Base-by-base conservation (phyloP, 2,329 filamentous ascomycete genomes). In the Talaromyces sp. region DNA sequence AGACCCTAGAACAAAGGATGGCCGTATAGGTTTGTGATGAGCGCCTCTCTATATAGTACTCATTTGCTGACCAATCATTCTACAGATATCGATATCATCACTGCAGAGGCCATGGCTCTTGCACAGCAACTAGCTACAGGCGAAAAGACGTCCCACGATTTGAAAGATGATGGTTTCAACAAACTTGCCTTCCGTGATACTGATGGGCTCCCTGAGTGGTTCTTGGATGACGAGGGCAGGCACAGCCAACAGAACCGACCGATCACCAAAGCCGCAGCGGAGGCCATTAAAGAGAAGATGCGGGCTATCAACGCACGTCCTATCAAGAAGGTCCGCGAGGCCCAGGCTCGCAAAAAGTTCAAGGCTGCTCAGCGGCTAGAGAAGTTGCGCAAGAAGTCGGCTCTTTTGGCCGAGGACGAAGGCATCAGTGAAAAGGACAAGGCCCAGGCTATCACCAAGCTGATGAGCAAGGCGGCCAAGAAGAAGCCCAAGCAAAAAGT, bases 261-360 rank as follows among this genome's bases (percentile, higher is more conserved):
- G n/a, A 93, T 96, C 69, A 92, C 88, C 56, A 95, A 95, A 68
- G 91, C 91, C 35, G 96, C 90, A 0, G 93, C 93, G 0, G 83
- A 86, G 14, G 95, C 95, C 2, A 97, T 99, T 80, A 93, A 95
- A 75, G 93, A 97, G 71, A 99, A 99, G 78, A 74, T 90, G 71
- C 89, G 93, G 32, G 93, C 95, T 0, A 85, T 96, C 68, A 98
- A 99, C 73, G 95, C 93, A 8, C 87, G 95, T 32, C 95, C 95
- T 0, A 98, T 98, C 85, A 99, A 99, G 84, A 99, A 99, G 82
- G 95, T 99, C 32, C 89, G 90, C 68, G 95, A 99, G 78, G 95
- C 95, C 26, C 93, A 96, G 78, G 93, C 93, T 38, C 85, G 95
- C 62, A 99, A 99, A 87, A 98, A 97, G 81, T 89, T 96, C 77